phyloP scores from a whole-genome alignment of 176 grass and related monocot genomes.

The Saccharum spontaneum region DNA sequence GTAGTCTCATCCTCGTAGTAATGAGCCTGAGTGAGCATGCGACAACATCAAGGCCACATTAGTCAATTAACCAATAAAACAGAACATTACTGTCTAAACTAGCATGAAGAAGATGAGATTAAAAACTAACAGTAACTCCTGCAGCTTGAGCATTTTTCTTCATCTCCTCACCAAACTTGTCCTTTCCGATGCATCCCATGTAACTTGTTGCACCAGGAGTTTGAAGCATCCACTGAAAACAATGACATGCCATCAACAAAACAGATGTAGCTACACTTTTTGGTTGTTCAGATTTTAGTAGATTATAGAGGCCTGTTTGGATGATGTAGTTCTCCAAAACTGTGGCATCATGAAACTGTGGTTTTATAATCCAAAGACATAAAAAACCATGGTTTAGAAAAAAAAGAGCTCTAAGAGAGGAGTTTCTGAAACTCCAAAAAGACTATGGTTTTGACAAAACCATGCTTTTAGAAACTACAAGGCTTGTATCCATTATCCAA shows the following conservation, averaged over 20 bases:
- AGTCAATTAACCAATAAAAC: not conserved
- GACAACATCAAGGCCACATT: slow-evolving; percentile 22
- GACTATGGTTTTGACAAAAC: not conserved
- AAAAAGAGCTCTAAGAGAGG: not conserved
- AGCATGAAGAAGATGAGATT: not conserved
- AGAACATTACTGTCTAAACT: slow-evolving; percentile 5
- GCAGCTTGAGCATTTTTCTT: slow-evolving; percentile 73
- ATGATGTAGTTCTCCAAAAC: not conserved
- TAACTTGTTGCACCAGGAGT: slow-evolving; percentile 85
- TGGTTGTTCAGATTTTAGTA: not conserved
- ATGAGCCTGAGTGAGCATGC: slow-evolving; percentile 54
- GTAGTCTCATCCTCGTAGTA: slow-evolving; percentile 84
- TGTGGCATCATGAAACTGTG: not conserved
- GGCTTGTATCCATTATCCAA: not conserved
- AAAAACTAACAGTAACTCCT: slow-evolving; percentile 78
- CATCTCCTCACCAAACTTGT: slow-evolving; percentile 98
- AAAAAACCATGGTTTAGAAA: not conserved
- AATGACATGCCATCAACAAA: slow-evolving; percentile 43
- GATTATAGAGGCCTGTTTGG: not conserved
- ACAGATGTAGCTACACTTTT: not conserved
- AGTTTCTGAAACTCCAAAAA: not conserved
- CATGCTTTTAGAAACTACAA: not conserved
- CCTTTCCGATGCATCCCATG: slow-evolving; percentile 96
- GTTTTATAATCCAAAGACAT: not conserved
- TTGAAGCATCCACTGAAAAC: slow-evolving; percentile 96